Conservation (phyloP, 2,329 filamentous ascomycete genomes). For the Aspergillus carbonarius region DNA sequence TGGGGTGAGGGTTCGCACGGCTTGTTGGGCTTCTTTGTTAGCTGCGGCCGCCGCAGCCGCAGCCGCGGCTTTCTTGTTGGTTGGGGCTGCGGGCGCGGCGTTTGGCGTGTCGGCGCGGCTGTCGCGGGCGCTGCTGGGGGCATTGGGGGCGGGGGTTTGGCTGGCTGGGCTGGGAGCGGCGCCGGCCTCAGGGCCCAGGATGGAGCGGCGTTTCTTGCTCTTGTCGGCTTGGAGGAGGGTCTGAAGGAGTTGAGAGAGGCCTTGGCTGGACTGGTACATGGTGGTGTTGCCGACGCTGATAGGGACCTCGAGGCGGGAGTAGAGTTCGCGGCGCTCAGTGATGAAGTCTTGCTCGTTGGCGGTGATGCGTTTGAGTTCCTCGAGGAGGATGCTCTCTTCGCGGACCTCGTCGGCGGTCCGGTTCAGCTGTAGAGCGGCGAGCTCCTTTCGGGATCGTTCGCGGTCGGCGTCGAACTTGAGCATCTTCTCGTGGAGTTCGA, state of each 20-base stretch:
- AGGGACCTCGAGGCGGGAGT: conserved; percentile 82
- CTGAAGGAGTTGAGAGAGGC: conserved; percentile 75
- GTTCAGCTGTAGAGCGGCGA: conserved; percentile 75
- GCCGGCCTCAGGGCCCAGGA: conserved; percentile 60
- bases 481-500: conserved; percentile 79
- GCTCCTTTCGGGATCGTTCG: conserved; percentile 78
- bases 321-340: conserved; percentile 83
- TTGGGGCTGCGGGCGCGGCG: conserved; percentile 19
- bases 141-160: conserved; percentile 47
- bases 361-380: conserved; percentile 89
- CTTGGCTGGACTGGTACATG: conserved; percentile 76
- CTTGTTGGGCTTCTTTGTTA: conserved; percentile 44
- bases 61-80: conserved; percentile 38
- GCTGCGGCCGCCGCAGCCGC: conserved; percentile 39
- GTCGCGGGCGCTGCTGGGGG: conserved; percentile 38
- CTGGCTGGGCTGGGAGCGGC: conserved; percentile 51
- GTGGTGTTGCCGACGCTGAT: conserved; percentile 66
- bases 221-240: conserved; percentile 82
- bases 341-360: conserved; percentile 82
- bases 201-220: conserved; percentile 79
- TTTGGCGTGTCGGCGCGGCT: conserved; percentile 40
- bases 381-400: conserved; percentile 84
- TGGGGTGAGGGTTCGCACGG: conserved; percentile 69
- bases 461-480: conserved; percentile 78
- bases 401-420: conserved; percentile 83